Base-by-base conservation (phyloP, 139 green algal species). In the Coelastrella sp. region DNA sequence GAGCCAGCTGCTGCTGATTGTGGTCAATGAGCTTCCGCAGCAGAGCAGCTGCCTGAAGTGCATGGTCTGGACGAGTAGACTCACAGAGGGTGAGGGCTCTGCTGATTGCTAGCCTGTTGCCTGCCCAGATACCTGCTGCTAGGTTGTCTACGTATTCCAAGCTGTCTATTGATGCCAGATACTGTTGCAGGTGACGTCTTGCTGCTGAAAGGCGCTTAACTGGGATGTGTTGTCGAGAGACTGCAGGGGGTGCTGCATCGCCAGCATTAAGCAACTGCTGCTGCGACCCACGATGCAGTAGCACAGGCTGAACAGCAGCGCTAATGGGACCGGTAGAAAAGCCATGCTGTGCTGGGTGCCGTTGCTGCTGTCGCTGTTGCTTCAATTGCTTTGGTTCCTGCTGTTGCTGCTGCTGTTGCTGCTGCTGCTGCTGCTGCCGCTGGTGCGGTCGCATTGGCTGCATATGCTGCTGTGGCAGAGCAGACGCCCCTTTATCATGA, bases 61-160 rank as follows among this genome's bases (percentile, higher is more conserved):
- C 60, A 53, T 94, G 88, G 11, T 89, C 79, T 3, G 79, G 41
- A 30, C 83, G 63, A 15, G n/a, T 84, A 4, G 83, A 92, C 41
- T 94, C 90, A 50, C 80, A 91, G 25, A 94, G 80, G 1, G 90
- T 94, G 67, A 94, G 89, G 38, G 71, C 83, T 4, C 84, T 60
- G 57, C 88, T 91, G 17, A 91, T 30, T 5, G 84, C 67, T 41
- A 79, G 67, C 13, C 88, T 72, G 27, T 85, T 64, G 17, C 84
- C 84, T 35, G 19, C n/a, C 60, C 76, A 59, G 13, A 90, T 84
- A 30, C 84, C 87, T 41, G 79, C 78, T 19, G 72, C 87, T 38
- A 90, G 40, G 19, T 87, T 62, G 3, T 84, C 84, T 4, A 89
- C 45, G 17, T 86, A 91, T 7, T 25, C 34, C n/a, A 38, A 59